Conservation (phyloP, 495 filamentous ascomycete species). For the Bacidia rubella region DNA sequence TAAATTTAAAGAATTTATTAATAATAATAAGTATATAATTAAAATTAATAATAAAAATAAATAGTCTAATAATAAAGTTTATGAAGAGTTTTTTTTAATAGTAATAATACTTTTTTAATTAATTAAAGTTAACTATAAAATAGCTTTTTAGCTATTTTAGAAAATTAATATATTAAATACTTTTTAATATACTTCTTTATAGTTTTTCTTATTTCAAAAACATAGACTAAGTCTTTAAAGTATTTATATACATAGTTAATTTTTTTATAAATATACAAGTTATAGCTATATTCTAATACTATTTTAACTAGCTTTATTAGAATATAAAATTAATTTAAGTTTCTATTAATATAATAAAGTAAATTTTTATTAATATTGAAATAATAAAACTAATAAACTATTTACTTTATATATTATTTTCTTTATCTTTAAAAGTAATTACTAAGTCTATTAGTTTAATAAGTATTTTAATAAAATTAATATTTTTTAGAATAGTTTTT, state of each 20-base stretch:
- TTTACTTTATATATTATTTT: neutral
- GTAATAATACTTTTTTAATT: neutral
- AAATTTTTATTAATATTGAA: neutral
- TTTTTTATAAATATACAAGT: neutral
- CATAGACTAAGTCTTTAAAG: neutral
- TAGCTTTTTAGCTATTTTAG: neutral
- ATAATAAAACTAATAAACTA: neutral
- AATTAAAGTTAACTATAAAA: neutral
- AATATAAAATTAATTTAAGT: neutral
- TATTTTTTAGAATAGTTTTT: neutral
- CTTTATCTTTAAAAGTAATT: neutral
- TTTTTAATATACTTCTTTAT: neutral
- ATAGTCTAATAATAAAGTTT: neutral
- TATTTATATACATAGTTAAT: neutral
- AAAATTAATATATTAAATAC: neutral
- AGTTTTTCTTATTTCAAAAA: neutral
- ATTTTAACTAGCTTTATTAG: neutral
- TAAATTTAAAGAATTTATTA: neutral
- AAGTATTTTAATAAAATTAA: neutral
- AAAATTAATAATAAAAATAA: neutral
- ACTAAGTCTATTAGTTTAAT: neutral
- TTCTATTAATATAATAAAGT: neutral
- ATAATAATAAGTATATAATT: neutral
- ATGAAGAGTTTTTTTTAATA: neutral
- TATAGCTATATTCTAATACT: neutral